phyloP scores from a whole-genome alignment of 768 basidiomycete species.

The Phanerochaete sordida region DNA sequence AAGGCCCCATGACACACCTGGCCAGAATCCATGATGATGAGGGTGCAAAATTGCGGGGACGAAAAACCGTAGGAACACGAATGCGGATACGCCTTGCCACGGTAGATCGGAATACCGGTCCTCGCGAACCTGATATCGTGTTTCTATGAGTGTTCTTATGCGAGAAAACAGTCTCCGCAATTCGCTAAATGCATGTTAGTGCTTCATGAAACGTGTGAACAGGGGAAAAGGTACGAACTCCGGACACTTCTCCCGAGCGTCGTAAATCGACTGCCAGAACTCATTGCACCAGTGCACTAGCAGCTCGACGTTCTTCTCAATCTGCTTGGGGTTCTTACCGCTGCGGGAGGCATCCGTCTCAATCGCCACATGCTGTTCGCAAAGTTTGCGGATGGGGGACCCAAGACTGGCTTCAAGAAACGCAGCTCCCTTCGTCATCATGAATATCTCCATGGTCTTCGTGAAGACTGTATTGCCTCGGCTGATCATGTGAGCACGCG shows the following conservation, averaged over 20 bases:
- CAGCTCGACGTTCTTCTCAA: conserved; percentile 63
- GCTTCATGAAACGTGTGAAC: background rate
- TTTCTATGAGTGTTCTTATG: conserved; percentile 70
- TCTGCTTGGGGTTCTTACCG: conserved; percentile 55
- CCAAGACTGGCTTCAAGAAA: conserved; percentile 85
- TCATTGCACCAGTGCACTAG: conserved; percentile 77
- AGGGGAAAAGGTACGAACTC: conserved; percentile 42
- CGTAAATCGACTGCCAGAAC: conserved; percentile 81
- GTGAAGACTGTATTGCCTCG: conserved; percentile 51
- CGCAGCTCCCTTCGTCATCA: conserved; percentile 75
- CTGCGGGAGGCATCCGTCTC: conserved; percentile 79
- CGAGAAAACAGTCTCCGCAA: conserved; percentile 67
- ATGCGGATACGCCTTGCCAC: conserved; percentile 84
- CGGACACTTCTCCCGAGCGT: conserved; percentile 69
- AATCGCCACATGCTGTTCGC: conserved; percentile 68
- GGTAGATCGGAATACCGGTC: conserved; percentile 54
- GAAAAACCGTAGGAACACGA: conserved; percentile 86
- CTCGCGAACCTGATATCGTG: conserved; percentile 47
- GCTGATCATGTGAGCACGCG: conserved; percentile 21
- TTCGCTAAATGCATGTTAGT: conserved; percentile 45
- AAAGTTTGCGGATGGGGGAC: conserved; percentile 61
- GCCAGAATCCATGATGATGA: conserved; percentile 74
- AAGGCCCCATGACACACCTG: conserved; percentile 46
- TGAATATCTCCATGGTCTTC: conserved; percentile 71
- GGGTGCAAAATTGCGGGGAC: conserved; percentile 90